Base-by-base conservation (phyloP, 495 filamentous ascomycete species). In the Neurospora africana region DNA sequence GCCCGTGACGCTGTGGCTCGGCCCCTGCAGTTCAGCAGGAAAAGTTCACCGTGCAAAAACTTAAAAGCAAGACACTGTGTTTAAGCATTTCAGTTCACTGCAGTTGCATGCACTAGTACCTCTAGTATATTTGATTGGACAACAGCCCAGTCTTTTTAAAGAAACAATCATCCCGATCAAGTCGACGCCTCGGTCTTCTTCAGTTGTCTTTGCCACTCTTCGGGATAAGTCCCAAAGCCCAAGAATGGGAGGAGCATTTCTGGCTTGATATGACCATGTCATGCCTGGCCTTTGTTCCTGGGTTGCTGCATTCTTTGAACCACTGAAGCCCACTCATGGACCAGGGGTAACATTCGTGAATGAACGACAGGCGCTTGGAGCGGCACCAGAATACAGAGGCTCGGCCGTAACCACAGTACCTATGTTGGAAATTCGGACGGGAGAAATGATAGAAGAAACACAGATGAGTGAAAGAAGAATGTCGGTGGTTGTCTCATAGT, bases 1-100 rank as follows among this genome's bases (percentile, higher is more conserved):
- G 68, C 38, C 40, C 47, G 19, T 69, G 61, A 65, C 53, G 53
- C 53, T 36, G 53, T 65, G 53, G 53, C 53, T 58, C 19, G 33
- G 72, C 71, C 70, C 61, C 65, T 72, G 73, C 41, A 70, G 27
- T 61, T 36, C 10, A 47, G 30, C 73, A 44, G 36, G 43, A 68
- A 33, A 21, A 36, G 61, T n/a, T 44, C n/a, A 75, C 74, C 23
- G 69, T 73, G 69, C 21, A 41, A 6, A 44, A 27, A 65, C 30
- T 9, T 3, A 9, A 33, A 61, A 17, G 6, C 7, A 30, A 17
- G 1, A 35, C 53, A 65, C 53, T 65, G 53, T 65, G 15, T 9
- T 35, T 65, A 9, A 33, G 53, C 21, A 53, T 58, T 17, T 5
- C 40, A 43, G n/a, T 19, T n/a, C n/a, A n/a, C n/a, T n/a, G n/a